Percentiles rank a stretch among this genome's conserved stretches.
Evolutionary conservation across 2,329 filamentous ascomycete genomes (phyloP).

Genomic region (Fusarium begoniae): DNA sequence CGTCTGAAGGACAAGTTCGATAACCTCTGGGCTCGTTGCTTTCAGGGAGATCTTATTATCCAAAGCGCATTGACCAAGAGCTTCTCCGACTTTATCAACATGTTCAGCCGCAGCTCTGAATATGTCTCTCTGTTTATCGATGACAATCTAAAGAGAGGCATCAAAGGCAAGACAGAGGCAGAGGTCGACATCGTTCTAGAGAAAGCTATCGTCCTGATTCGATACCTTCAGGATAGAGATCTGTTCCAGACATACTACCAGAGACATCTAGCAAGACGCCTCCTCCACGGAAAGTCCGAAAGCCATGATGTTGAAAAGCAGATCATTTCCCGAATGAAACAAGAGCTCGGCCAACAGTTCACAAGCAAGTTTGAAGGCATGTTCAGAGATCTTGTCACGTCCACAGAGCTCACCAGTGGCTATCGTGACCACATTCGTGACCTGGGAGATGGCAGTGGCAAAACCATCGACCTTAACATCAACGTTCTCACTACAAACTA

Average conservation of each 20-base stretch:
- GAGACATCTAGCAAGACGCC: slow-evolving; percentile 88
- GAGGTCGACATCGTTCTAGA: slow-evolving; percentile 88
- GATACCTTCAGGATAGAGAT: slow-evolving; percentile 91
- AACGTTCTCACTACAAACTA: slow-evolving; percentile 91
- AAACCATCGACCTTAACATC: slow-evolving; percentile 79
- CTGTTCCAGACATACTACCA: slow-evolving; percentile 98
- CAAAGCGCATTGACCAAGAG: slow-evolving; percentile 86
- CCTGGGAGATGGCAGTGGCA: slow-evolving; percentile 56
- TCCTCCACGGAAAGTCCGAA: slow-evolving; percentile 89
- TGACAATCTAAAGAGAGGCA: slow-evolving; percentile 92
- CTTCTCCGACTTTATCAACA: slow-evolving; percentile 92
- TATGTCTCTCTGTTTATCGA: slow-evolving; percentile 97
- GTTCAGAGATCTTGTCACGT: slow-evolving; percentile 96
- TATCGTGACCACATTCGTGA: slow-evolving; percentile 75
- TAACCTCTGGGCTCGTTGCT: slow-evolving; percentile 76
- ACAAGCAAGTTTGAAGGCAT: slow-evolving; percentile 94
- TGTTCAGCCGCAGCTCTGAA: slow-evolving; percentile 85
- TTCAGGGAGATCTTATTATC: slow-evolving; percentile 77
- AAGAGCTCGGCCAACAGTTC: slow-evolving; percentile 93
- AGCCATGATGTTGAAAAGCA: slow-evolving; percentile 93
- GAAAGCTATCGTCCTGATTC: slow-evolving; percentile 86
- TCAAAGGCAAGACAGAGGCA: slow-evolving; percentile 89
- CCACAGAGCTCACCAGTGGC: slow-evolving; percentile 79
- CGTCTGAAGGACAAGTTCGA: slow-evolving; percentile 90
- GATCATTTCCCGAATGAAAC: slow-evolving; percentile 97